phyloP scores from a whole-genome alignment of 2,329 filamentous ascomycete species.

The Cyphellophora europaea region DNA sequence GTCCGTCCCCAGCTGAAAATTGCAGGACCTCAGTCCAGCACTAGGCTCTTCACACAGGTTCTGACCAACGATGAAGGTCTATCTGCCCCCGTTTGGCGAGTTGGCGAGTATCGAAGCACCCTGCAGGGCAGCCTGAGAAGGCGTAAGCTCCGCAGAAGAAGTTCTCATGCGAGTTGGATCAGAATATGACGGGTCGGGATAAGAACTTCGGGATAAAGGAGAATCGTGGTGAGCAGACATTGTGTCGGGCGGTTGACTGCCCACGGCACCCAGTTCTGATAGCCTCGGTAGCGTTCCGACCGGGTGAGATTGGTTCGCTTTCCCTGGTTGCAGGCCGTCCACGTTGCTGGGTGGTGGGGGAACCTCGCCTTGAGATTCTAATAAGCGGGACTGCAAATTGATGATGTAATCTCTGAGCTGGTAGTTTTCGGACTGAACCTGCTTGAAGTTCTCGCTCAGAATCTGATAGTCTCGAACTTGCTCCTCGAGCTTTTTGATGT shows the following conservation, averaged over 20 bases:
- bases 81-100: too few species aligned
- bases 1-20: too few species aligned
- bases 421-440: conserved; percentile 81
- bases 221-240: conserved; percentile 8
- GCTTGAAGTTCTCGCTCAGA: conserved; percentile 68
- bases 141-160: conserved; percentile 12
- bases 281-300: conserved; percentile 13
- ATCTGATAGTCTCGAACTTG: conserved; percentile 74
- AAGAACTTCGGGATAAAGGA: conserved; percentile 6
- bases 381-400: conserved; percentile 73
- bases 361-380: conserved; percentile 74
- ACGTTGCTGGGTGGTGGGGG: conserved; percentile 38
- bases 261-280: conserved; percentile 13
- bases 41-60: too few species aligned
- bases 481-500: conserved; percentile 95
- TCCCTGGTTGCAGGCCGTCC: conserved; percentile 18
- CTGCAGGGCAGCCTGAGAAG: conserved; percentile 16
- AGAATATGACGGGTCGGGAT: conserved; percentile 15
- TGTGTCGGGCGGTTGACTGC: conserved; percentile 2
- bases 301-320: conserved; percentile 12
- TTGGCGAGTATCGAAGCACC: conserved; percentile 10
- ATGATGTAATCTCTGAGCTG: conserved; percentile 87
- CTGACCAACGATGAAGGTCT: too few species aligned
- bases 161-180: conserved; percentile 11
- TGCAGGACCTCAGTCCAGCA: too few species aligned